phyloP scores from a whole-genome alignment of 768 basidiomycete species.

The Amanita jacksonii region DNA sequence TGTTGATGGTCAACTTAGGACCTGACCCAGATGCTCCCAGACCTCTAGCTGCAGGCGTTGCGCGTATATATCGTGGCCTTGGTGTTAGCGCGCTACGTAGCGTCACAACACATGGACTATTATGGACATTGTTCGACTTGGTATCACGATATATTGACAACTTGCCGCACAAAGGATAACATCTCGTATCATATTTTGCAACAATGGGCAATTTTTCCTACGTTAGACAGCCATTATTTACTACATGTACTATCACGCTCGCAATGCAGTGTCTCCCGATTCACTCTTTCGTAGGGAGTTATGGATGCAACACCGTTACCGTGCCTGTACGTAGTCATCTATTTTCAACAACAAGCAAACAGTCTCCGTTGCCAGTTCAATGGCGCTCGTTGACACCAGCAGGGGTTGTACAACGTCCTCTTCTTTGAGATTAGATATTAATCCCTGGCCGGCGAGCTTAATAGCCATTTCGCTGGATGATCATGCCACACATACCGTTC shows the following conservation, averaged over 20 bases:
- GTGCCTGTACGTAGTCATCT: slow-evolving; percentile 83
- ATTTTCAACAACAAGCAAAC: slow-evolving; percentile 95
- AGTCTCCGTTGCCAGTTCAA: slow-evolving; percentile 94
- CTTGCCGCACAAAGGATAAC: slow-evolving; percentile 19
- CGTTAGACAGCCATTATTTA: slow-evolving; percentile 3
- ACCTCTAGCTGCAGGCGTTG: slow-evolving; percentile 64
- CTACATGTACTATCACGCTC: slow-evolving; percentile 6
- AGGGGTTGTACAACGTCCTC: slow-evolving; percentile 97
- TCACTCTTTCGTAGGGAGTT: background rate
- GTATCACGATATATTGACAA: slow-evolving; percentile 66
- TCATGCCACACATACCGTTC: slow-evolving; percentile 85
- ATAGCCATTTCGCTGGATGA: no score
- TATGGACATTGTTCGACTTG: slow-evolving; percentile 91
- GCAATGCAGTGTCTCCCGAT: background rate
- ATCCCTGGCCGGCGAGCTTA: slow-evolving; percentile 43
- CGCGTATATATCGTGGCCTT: slow-evolving; percentile 85
- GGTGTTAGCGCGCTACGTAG: slow-evolving; percentile 90
- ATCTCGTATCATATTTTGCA: slow-evolving; percentile 2
- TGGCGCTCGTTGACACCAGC: slow-evolving; percentile 88
- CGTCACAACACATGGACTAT: slow-evolving; percentile 85
- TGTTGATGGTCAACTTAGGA: slow-evolving; percentile 34
- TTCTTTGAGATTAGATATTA: slow-evolving; percentile 95
- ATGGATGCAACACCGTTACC: slow-evolving; percentile 26
- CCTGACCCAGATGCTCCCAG: slow-evolving; percentile 74
- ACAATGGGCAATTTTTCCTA: background rate